Percentiles rank a stretch among this genome's conserved stretches.
These are phyloP conservation scores for Candida montana DNA, from an alignment of 805 yeast species.

Conservation along the genomic window DNA sequence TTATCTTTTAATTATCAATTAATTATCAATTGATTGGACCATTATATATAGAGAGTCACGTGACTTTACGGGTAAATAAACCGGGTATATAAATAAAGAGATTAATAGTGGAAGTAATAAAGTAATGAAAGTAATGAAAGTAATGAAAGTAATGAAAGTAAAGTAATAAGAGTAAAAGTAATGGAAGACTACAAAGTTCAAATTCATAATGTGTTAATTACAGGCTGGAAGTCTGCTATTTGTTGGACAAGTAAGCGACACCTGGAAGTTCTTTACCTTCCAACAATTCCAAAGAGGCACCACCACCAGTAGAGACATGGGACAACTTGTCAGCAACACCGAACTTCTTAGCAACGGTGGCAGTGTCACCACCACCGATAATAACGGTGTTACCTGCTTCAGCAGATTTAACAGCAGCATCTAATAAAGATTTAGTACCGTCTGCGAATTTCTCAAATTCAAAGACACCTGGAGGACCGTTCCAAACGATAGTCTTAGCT, in stretches of 20 bases:
- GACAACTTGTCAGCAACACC: conserved; percentile 95
- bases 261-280: conserved; percentile 99
- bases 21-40: too few relatives aligned
- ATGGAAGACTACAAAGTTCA: too few relatives aligned
- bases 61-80: too few relatives aligned
- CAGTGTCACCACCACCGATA: conserved; percentile 98
- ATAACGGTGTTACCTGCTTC: conserved; percentile 89
- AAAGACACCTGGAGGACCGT: conserved; percentile 99
- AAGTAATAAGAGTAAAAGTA: too few relatives aligned
- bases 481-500: conserved; percentile 99
- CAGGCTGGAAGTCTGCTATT: conserved; percentile 27
- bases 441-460: conserved; percentile 89
- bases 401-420: conserved; percentile 81
- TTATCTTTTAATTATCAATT: too few relatives aligned
- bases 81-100: too few relatives aligned
- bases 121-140: too few relatives aligned
- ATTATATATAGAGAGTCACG: too few relatives aligned
- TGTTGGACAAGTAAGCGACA: conserved; percentile 86
- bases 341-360: conserved; percentile 97
- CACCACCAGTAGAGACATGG: conserved; percentile 99
- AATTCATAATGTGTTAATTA: too few relatives aligned
- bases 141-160: too few relatives aligned
- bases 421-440: conserved; percentile 89
- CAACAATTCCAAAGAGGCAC: conserved; percentile 97
- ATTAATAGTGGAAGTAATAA: too few relatives aligned